These are phyloP conservation scores for Posidonia oceanica DNA, from an alignment of 116 monocot genomes.

Conservation along the genomic window DNA sequence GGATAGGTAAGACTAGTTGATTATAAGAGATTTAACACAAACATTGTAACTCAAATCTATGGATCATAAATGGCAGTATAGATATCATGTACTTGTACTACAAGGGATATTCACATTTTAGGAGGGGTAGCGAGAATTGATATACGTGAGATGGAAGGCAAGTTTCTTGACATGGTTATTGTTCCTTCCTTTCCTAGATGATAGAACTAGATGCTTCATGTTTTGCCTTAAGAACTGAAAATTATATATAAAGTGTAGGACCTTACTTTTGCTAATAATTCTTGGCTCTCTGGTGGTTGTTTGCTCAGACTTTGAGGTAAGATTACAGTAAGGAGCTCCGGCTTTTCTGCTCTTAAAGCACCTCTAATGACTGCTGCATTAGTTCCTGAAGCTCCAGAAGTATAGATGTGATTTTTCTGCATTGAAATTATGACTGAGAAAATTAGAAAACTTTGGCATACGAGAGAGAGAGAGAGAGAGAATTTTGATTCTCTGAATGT, in stretches of 20 bases:
- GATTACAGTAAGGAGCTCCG: conserved; percentile 91
- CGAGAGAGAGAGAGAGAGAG: not conserved
- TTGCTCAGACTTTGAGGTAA: conserved; percentile 91
- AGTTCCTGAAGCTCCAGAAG: conserved; percentile 96
- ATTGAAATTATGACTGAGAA: not conserved
- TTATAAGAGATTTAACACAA: too few relatives aligned
- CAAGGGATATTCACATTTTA: too few relatives aligned
- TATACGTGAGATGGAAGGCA: too few relatives aligned
- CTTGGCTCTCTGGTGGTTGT: conserved; percentile 97
- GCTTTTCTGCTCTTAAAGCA: conserved; percentile 89
- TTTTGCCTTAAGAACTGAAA: not conserved
- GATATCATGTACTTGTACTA: too few relatives aligned
- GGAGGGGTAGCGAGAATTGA: too few relatives aligned
- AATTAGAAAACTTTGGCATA: not conserved
- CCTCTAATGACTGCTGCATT: conserved; percentile 99
- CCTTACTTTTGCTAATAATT: conserved; percentile 83
- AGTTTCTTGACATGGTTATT: not conserved
- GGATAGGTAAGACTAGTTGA: not conserved
- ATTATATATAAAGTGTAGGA: not conserved
- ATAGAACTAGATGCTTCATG: too few relatives aligned
- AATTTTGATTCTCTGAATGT: not conserved
- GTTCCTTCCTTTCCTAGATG: not conserved
- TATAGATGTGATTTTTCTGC: conserved; percentile 98
- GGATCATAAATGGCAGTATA: too few relatives aligned
- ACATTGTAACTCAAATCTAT: too few relatives aligned